Evolutionary conservation across 768 basidiomycete genomes (phyloP).

Genomic region (Boletus insuetus): DNA sequence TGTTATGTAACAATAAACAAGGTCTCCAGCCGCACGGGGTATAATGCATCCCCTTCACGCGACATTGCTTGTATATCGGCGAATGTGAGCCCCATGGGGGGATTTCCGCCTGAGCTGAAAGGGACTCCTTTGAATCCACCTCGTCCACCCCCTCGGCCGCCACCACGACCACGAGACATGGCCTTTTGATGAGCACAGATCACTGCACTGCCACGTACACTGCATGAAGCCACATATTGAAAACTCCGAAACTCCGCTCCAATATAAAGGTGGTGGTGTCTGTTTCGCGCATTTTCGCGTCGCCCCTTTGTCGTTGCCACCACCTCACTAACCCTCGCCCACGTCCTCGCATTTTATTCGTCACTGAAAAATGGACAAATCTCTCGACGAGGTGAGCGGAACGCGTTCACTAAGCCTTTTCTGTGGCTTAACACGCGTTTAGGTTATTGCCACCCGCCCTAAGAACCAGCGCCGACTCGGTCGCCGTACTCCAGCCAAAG

Average conservation of each 20-base stretch:
- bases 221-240: slow-evolving; percentile 5
- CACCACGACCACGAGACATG: slow-evolving; percentile 53
- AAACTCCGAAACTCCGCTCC: slow-evolving; percentile 28
- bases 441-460: slow-evolving; percentile 70
- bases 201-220: slow-evolving; percentile 9
- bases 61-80: slow-evolving; percentile 76
- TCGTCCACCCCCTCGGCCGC: slow-evolving; percentile 53
- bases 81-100: slow-evolving; percentile 79
- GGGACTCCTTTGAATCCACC: slow-evolving; percentile 55
- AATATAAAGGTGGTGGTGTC: slow-evolving; percentile 17
- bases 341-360: not conserved
- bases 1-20: slow-evolving; percentile 15
- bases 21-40: slow-evolving; percentile 61
- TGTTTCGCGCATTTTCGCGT: slow-evolving; percentile 12
- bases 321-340: slow-evolving; percentile 7
- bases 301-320: slow-evolving; percentile 30
- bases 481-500: slow-evolving; percentile 48
- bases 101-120: slow-evolving; percentile 39
- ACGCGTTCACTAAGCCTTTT: not conserved
- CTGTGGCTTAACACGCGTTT: slow-evolving; percentile 6
- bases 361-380: slow-evolving; percentile 63
- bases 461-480: slow-evolving; percentile 41
- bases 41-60: slow-evolving; percentile 72
- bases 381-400: slow-evolving; percentile 74
- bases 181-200: not conserved